Evolutionary conservation across 768 basidiomycete genomes (phyloP).

Genomic region (Hygrocybe punicea): DNA sequence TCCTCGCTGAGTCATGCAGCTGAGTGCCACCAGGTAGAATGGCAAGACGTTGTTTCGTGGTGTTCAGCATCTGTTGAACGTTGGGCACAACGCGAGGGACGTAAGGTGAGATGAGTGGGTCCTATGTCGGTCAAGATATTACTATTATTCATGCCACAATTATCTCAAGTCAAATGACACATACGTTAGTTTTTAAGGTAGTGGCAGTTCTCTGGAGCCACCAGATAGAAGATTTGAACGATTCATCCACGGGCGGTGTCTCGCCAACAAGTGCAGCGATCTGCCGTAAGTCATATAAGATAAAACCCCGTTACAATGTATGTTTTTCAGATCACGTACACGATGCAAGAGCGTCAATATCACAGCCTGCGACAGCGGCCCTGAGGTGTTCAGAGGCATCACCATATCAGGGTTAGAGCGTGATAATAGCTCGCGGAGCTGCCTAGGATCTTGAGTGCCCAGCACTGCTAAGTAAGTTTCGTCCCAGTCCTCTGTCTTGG

Average conservation of each 20-base stretch:
- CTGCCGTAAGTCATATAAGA: slow-evolving; percentile 35
- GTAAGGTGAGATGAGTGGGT: slow-evolving; percentile 79
- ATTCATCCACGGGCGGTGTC: slow-evolving; percentile 71
- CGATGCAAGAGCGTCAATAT: slow-evolving; percentile 79
- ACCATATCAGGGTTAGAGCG: slow-evolving; percentile 76
- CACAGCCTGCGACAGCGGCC: slow-evolving; percentile 79
- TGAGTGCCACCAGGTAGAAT: slow-evolving; percentile 72
- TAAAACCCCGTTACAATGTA: neutral
- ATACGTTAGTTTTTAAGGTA: neutral
- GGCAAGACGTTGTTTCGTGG: slow-evolving; percentile 74
- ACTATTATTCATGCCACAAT: slow-evolving; percentile 4
- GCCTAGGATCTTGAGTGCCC: slow-evolving; percentile 67
- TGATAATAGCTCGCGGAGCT: slow-evolving; percentile 69
- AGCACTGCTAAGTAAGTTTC: slow-evolving; percentile 75
- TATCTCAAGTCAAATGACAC: neutral
- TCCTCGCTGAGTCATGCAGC: slow-evolving; percentile 63
- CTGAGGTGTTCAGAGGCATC: slow-evolving; percentile 69
- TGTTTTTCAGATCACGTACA: slow-evolving; percentile 42
- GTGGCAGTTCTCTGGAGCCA: slow-evolving; percentile 76
- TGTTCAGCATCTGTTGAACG: slow-evolving; percentile 71
- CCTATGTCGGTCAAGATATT: slow-evolving; percentile 38
- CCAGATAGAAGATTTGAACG: slow-evolving; percentile 80
- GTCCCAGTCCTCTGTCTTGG: slow-evolving; percentile 79
- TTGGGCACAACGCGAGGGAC: slow-evolving; percentile 76
- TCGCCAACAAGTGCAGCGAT: slow-evolving; percentile 73